Evolutionary conservation across 2,329 filamentous ascomycete genomes (phyloP).

Genomic region (Fusarium piperis): DNA sequence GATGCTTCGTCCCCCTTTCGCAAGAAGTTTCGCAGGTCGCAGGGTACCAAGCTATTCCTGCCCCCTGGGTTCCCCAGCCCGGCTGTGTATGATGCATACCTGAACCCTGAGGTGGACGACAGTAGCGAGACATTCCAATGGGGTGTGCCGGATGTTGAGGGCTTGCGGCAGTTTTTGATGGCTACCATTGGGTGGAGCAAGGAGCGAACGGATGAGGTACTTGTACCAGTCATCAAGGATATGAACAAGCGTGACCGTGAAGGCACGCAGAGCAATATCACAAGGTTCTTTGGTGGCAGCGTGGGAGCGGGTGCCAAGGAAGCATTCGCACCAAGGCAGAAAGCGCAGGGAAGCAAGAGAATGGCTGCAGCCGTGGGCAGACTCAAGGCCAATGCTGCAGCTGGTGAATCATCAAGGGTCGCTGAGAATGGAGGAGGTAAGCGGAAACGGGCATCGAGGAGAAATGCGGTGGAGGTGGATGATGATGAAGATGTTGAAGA

Average conservation of each 20-base stretch:
- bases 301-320: slow-evolving; percentile 74
- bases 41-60: slow-evolving; percentile 86
- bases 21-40: slow-evolving; percentile 83
- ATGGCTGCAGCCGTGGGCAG: slow-evolving; percentile 80
- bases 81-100: slow-evolving; percentile 84
- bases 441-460: slow-evolving; percentile 36
- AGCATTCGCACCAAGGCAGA: slow-evolving; percentile 76
- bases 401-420: slow-evolving; percentile 10
- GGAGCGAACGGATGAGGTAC: slow-evolving; percentile 92
- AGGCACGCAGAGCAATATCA: slow-evolving; percentile 96
- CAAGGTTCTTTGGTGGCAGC: slow-evolving; percentile 83
- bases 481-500: slow-evolving; percentile 29
- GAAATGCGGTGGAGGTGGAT: slow-evolving; percentile 18
- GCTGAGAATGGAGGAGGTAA: slow-evolving; percentile 30
- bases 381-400: slow-evolving; percentile 59
- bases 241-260: slow-evolving; percentile 91
- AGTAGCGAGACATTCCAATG: slow-evolving; percentile 86
- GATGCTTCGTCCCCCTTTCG: slow-evolving; percentile 73
- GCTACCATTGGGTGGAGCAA: slow-evolving; percentile 90
- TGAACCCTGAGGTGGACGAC: slow-evolving; percentile 84
- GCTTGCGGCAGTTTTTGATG: slow-evolving; percentile 86
- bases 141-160: slow-evolving; percentile 93
- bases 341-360: slow-evolving; percentile 71
- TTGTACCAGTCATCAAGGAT: slow-evolving; percentile 93
- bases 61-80: slow-evolving; percentile 81